A percentile compares a stretch with the other conserved stretches of the same genome.
Evolutionary conservation across 306 rosid genomes (phyloP).

Genomic region (Rosa chinensis): DNA sequence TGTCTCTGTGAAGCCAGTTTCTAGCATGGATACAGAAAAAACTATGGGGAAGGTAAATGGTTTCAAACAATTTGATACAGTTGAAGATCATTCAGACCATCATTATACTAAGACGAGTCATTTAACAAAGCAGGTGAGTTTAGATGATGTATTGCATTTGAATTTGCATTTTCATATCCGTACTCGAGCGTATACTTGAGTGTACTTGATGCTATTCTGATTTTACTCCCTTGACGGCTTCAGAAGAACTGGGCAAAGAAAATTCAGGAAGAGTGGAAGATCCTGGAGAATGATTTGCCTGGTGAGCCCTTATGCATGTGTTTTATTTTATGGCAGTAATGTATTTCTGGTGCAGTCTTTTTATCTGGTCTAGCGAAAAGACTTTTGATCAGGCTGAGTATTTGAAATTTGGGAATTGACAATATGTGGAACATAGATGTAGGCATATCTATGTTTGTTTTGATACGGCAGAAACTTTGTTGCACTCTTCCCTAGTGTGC

Average conservation of each 20-base stretch:
- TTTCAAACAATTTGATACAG: conserved; percentile 74
- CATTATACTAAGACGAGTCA: conserved; percentile 24
- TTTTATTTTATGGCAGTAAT: conserved; percentile 9
- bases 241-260: conserved; percentile 61
- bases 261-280: conserved; percentile 86
- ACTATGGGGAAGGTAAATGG: conserved; percentile 44
- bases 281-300: conserved; percentile 79
- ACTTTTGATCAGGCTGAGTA: not conserved
- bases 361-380: not conserved
- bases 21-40: conserved; percentile 46
- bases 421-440: conserved; percentile 14
- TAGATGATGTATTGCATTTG: conserved; percentile 6
- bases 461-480: not conserved
- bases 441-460: conserved; percentile 6
- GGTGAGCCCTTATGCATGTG: conserved; percentile 44
- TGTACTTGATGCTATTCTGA: conserved; percentile 4
- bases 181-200: not conserved
- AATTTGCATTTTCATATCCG: conserved; percentile 10
- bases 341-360: conserved; percentile 12
- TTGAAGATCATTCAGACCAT: conserved; percentile 71
- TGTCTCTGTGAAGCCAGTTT: conserved; percentile 28
- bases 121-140: conserved; percentile 48
- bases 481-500: not conserved
- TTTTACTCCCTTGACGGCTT: conserved; percentile 38
- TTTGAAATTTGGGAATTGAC: conserved; percentile 9